Conservation (phyloP, 768 basidiomycete species). For the Pholiota molesta region DNA sequence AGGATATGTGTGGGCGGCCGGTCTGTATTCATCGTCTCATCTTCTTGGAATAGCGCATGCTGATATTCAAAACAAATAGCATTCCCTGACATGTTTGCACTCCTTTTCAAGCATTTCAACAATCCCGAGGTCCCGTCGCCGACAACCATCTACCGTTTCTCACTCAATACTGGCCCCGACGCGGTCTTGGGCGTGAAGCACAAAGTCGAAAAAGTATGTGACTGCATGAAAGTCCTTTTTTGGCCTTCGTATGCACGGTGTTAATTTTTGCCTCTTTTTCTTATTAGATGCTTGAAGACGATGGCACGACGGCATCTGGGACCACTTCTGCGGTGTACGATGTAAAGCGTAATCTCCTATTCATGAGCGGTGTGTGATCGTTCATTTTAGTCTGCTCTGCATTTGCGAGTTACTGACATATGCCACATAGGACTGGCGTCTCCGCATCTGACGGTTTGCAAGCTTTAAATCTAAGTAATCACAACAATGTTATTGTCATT, state of each 20-base stretch:
- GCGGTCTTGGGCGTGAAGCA: conserved; percentile 53
- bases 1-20: conserved; percentile 66
- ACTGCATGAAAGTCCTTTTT: no score
- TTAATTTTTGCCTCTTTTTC: not conserved
- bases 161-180: conserved; percentile 44
- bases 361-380: conserved; percentile 50
- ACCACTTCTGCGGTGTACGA: conserved; percentile 58
- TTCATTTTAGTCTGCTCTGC: not conserved
- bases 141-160: conserved; percentile 49
- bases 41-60: not conserved
- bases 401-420: not conserved
- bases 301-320: conserved; percentile 52
- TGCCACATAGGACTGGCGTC: conserved; percentile 15
- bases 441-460: conserved; percentile 20
- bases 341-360: conserved; percentile 44
- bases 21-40: conserved; percentile 31
- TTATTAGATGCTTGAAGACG: conserved; percentile 52
- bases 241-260: not conserved
- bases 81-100: conserved; percentile 44
- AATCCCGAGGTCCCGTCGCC: conserved; percentile 42
- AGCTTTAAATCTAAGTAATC: conserved; percentile 12
- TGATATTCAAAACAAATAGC: conserved; percentile 31
- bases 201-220: conserved; percentile 44
- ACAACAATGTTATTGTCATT: no score
- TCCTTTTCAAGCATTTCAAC: conserved; percentile 37